Base-by-base conservation (phyloP, 768 basidiomycete species). In the Strobilomyces confusus region DNA sequence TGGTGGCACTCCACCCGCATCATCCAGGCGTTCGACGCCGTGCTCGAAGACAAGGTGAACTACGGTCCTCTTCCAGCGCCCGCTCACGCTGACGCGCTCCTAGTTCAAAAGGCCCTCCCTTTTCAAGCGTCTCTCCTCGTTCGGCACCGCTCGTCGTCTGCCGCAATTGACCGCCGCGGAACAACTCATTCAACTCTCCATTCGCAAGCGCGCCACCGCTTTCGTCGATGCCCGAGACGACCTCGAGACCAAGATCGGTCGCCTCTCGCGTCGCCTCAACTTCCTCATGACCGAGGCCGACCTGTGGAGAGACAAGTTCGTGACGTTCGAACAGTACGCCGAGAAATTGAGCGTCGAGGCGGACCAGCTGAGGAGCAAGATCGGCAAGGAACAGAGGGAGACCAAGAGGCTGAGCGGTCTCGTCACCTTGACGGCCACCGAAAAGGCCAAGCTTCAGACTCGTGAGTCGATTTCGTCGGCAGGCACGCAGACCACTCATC, bases 1-100 rank as follows among this genome's bases (percentile, higher is more conserved):
- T 97, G 94, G 94, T 97, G 93, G 93, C 86, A 92, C 62, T 90
- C 89, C 30, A 91, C 89, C 3, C 83, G 87, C 44, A 89, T 95
- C 61, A 89, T 97, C 49, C 86, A 89, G 61, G 93, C 92, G 13
- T 93, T 97, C 57, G 93, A 95, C 66, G 77, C 76, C 44, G 91
- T 95, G 34, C 77, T 97, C 50, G 83, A 87, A 58, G 89, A 95
- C 63, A 90, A 83, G 79, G 89, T 90, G 71, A 63, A 40, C 23
- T 25, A 20, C n/a, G n/a, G 26, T 38, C 32, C 13, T 20, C 30
- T 0, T 4, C 23, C 40, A 29, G 25, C 5, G 40, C 41, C 7
- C 22, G n/a, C 19, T 17, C 40, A 9, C 52, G 50, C 47, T 54
- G 49, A 64, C 44, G 41, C 26, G 44, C 9, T n/a, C 33, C 1